These are phyloP conservation scores for Boletus coccyginus DNA, from an alignment of 768 basidiomycete genomes.

Conservation along the genomic window DNA sequence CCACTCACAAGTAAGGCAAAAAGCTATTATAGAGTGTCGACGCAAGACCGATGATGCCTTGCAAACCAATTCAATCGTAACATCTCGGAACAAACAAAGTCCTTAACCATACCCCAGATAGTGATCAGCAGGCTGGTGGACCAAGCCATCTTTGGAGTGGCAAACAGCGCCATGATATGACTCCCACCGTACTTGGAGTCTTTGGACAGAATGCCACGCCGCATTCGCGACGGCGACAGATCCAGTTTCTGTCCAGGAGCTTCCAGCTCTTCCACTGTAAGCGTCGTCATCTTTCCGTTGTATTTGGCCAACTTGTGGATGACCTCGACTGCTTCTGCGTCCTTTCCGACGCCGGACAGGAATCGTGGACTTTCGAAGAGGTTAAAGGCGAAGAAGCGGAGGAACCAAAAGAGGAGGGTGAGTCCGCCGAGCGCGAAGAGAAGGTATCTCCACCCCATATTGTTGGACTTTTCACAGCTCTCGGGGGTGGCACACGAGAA, in stretches of 20 bases:
- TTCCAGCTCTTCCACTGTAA: conserved; percentile 46
- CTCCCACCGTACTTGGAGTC: conserved; percentile 37
- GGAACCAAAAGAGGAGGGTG: conserved; percentile 49
- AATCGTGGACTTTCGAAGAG: conserved; percentile 58
- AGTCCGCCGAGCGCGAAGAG: conserved; percentile 52
- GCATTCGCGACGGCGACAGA: conserved; percentile 11
- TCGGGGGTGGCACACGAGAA: conserved; percentile 43
- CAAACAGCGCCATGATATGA: conserved; percentile 62
- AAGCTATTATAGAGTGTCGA: conserved; percentile 64
- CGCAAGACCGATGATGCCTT: conserved; percentile 72
- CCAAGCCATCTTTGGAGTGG: conserved; percentile 59
- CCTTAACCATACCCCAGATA: conserved; percentile 40
- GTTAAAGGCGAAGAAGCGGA: conserved; percentile 52
- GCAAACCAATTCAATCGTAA: background rate
- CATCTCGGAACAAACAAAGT: background rate
- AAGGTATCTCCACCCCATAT: conserved; percentile 67
- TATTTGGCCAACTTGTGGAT: conserved; percentile 49
- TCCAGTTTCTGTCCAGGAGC: conserved; percentile 25
- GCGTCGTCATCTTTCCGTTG: conserved; percentile 42
- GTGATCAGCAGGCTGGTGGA: conserved; percentile 59
- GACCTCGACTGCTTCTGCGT: conserved; percentile 48
- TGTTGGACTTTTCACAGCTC: conserved; percentile 41
- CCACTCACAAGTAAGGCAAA: conserved; percentile 49
- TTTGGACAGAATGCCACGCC: conserved; percentile 35
- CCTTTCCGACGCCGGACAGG: conserved; percentile 52